Conservation (phyloP, 1,284 basidiomycete species). For the Heterobasidion parviporum region DNA sequence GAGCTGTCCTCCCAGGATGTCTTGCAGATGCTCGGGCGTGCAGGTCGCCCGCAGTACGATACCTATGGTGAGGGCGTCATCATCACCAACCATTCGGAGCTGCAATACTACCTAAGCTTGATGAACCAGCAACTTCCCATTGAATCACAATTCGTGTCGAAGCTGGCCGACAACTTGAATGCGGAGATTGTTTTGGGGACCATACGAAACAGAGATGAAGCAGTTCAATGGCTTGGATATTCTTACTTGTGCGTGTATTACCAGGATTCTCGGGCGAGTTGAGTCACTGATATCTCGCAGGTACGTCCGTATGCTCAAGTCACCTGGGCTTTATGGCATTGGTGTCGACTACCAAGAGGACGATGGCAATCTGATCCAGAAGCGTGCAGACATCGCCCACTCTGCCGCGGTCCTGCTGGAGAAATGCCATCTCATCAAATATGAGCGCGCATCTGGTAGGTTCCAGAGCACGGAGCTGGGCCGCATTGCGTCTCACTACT, state of each 20-base stretch:
- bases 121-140: conserved; percentile 96
- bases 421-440: conserved; percentile 91
- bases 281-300: conserved; percentile 24
- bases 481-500: conserved; percentile 94
- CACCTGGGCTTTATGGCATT: conserved; percentile 86
- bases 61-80: conserved; percentile 98
- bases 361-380: conserved; percentile 82
- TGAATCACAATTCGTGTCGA: conserved; percentile 91
- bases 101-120: conserved; percentile 94
- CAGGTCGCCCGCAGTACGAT: conserved; percentile 96
- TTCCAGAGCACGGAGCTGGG: conserved; percentile 93
- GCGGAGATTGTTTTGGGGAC: conserved; percentile 97
- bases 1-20: conserved; percentile 97
- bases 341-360: conserved; percentile 88
- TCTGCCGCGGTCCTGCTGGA: conserved; percentile 92
- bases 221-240: conserved; percentile 95
- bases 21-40: conserved; percentile 97
- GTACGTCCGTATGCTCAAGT: conserved; percentile 94
- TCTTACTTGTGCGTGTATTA: conserved; percentile 74
- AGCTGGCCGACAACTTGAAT: conserved; percentile 93
- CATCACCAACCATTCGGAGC: conserved; percentile 95
- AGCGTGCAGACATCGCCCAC: conserved; percentile 91
- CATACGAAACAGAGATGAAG: conserved; percentile 93
- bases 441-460: conserved; percentile 83
- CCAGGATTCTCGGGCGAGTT: background rate